Evolutionary conservation across 2,329 filamentous ascomycete genomes (phyloP).

Genomic region (Aspergillus sp.): DNA sequence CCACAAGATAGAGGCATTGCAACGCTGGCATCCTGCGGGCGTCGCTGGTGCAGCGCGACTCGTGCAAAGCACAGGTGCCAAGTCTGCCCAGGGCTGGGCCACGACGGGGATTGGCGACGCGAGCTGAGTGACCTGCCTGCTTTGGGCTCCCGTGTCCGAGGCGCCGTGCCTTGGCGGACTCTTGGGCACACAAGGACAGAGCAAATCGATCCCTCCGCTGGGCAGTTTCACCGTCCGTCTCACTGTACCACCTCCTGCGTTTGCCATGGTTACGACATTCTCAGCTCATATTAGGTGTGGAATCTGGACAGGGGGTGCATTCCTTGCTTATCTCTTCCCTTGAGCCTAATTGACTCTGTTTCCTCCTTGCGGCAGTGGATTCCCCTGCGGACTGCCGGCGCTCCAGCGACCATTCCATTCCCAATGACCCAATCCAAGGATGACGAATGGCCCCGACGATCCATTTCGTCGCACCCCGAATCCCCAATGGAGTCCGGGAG

Average conservation of each 20-base stretch:
- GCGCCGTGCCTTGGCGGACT: not conserved
- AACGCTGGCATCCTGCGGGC: not conserved
- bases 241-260: too few relatives aligned
- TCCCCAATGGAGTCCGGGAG: not conserved
- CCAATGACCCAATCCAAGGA: not conserved
- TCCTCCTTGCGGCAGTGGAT: not conserved
- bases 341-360: conserved; percentile 14
- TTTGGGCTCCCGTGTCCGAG: conserved; percentile 6
- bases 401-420: too few relatives aligned
- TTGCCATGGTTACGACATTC: not conserved
- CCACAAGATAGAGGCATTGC: conserved; percentile 9
- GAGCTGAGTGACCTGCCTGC: not conserved
- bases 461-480: not conserved
- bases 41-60: not conserved
- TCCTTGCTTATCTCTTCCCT: conserved; percentile 14
- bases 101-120: not conserved
- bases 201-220: conserved; percentile 2
- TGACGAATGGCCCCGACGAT: not conserved
- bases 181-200: not conserved
- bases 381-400: not conserved
- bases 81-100: not conserved
- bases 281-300: not conserved
- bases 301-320: conserved; percentile 33
- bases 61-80: not conserved
- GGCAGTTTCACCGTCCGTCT: not conserved